These are phyloP conservation scores for Buxus sempervirens DNA, from an alignment of 164 flowering plant species.

Conservation along the genomic window DNA sequence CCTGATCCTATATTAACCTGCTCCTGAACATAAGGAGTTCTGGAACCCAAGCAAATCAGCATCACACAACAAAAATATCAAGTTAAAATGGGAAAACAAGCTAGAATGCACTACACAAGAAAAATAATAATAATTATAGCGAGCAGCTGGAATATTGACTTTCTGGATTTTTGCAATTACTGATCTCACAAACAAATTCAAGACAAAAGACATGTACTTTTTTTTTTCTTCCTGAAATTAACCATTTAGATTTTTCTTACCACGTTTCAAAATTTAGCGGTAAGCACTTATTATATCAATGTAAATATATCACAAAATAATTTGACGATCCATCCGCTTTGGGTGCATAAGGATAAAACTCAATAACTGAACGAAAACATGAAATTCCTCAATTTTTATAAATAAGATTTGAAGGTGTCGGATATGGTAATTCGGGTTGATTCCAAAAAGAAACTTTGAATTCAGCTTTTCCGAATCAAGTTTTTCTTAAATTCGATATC, in stretches of 20 bases:
- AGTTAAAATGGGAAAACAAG: background rate
- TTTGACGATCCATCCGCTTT: background rate
- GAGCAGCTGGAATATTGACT: too few species aligned
- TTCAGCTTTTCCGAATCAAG: background rate
- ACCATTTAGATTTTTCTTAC: background rate
- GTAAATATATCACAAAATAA: background rate
- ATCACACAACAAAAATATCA: background rate
- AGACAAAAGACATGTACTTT: background rate
- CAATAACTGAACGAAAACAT: background rate
- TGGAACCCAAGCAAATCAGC: slow-evolving; percentile 27
- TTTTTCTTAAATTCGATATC: background rate
- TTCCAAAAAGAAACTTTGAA: too few species aligned
- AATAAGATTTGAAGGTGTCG: too few species aligned
- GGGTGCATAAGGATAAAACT: background rate
- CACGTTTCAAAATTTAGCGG: background rate
- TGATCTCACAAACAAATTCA: too few species aligned
- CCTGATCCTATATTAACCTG: slow-evolving; percentile 85
- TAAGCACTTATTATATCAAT: too few species aligned
- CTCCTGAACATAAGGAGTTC: slow-evolving; percentile 83
- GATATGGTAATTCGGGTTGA: too few species aligned
- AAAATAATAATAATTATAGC: too few species aligned
- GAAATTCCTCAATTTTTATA: too few species aligned
- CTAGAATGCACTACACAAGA: background rate
- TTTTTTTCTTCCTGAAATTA: background rate
- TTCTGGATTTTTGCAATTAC: too few species aligned